Conservation (phyloP, 768 basidiomycete genomes). For the Lactarius quietus region DNA sequence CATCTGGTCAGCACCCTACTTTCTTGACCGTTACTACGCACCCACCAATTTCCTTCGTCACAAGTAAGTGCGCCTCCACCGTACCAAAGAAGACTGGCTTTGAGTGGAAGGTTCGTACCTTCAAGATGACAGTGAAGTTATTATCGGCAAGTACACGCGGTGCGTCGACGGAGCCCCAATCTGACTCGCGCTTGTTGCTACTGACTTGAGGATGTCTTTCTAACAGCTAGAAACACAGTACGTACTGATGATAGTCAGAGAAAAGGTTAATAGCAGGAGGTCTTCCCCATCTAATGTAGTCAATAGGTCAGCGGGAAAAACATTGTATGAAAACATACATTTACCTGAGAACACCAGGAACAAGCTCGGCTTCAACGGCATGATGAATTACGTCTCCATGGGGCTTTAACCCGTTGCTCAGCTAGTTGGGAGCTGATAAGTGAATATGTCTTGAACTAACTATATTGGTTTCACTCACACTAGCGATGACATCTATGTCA, state of each 20-base stretch:
- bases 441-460: not conserved
- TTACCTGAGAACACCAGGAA: conserved; percentile 70
- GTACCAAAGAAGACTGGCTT: conserved; percentile 47
- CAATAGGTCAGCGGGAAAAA: conserved; percentile 2
- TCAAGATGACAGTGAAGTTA: conserved; percentile 69
- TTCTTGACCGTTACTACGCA: not conserved
- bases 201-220: not conserved
- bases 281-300: conserved; percentile 47
- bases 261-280: conserved; percentile 79
- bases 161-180: conserved; percentile 76
- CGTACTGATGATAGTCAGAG: conserved; percentile 46
- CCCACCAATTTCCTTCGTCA: conserved; percentile 52
- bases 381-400: conserved; percentile 74
- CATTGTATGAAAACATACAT: conserved; percentile 42
- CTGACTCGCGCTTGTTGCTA: conserved; percentile 77
- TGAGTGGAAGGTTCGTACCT: conserved; percentile 41
- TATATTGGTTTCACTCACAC: conserved; percentile 41
- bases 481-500: conserved; percentile 67
- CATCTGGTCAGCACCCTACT: not conserved
- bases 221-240: not conserved
- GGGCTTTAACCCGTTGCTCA: conserved; percentile 84
- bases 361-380: conserved; percentile 78
- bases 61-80: conserved; percentile 59
- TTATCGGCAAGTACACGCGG: conserved; percentile 67
- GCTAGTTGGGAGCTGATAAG: conserved; percentile 34